Percentiles rank a stretch among this genome's conserved stretches.
phyloP scores from a whole-genome alignment of 139 green algal genomes.

The Tetraselmis striata region DNA sequence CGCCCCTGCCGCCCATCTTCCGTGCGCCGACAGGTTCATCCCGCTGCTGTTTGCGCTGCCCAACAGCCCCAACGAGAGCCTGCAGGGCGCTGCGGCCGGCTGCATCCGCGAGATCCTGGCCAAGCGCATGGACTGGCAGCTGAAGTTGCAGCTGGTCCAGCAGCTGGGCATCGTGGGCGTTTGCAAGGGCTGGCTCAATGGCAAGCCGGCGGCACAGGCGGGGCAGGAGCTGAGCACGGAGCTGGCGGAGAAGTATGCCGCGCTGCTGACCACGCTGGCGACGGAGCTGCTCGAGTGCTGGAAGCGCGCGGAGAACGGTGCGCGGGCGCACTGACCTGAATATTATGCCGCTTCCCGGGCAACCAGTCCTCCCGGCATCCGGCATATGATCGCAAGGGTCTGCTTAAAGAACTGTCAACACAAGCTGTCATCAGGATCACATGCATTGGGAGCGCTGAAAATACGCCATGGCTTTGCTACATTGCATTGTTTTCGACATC shows the following conservation, averaged over 20 bases:
- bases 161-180: constrained; percentile 49
- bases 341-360: no score
- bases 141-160: constrained; percentile 76
- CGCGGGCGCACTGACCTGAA: no score
- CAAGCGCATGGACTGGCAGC: constrained; percentile 81
- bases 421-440: no score
- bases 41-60: constrained; percentile 55
- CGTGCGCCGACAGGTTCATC: constrained; percentile 59
- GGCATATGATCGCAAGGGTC: no score
- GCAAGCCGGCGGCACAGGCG: constrained; percentile 3
- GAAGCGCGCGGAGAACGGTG: constrained; percentile 80
- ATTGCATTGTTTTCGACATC: no score
- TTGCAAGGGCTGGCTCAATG: constrained; percentile 18
- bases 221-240: constrained; percentile 43
- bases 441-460: no score
- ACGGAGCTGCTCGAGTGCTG: constrained; percentile 72
- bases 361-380: no score
- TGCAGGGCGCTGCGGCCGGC: constrained; percentile 56
- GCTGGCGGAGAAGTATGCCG: constrained; percentile 52
- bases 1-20: no score
- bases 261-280: constrained; percentile 66
- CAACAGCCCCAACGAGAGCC: constrained; percentile 4
- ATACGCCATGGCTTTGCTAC: no score
- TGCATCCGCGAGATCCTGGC: constrained; percentile 67
- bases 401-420: no score